These are phyloP conservation scores for Amaranthus cruentus DNA, from an alignment of 148 eudicot species.

Conservation along the genomic window DNA sequence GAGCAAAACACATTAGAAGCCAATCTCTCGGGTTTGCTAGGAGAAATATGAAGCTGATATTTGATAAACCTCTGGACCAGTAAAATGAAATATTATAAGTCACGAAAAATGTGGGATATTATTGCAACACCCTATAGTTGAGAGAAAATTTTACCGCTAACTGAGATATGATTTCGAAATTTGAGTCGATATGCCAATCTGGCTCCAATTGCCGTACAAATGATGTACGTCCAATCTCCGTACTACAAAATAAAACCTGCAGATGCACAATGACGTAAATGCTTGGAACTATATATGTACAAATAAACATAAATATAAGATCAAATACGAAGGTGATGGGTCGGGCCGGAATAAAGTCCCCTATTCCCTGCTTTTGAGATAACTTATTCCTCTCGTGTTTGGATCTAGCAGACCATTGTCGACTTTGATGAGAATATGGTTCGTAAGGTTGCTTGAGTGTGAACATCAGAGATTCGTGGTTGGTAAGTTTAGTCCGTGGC, in stretches of 20 bases:
- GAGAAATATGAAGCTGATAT: slow-evolving; percentile 68
- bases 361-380: too few species aligned
- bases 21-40: slow-evolving; percentile 54
- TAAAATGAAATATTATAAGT: slow-evolving; percentile 11
- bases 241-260: slow-evolving; percentile 95
- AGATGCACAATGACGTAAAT: slow-evolving; percentile 6
- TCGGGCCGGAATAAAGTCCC: too few species aligned
- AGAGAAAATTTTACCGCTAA: slow-evolving; percentile 55
- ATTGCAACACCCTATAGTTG: not conserved
- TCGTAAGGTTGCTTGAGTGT: too few species aligned
- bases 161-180: slow-evolving; percentile 68
- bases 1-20: slow-evolving; percentile 65
- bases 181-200: slow-evolving; percentile 98
- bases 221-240: slow-evolving; percentile 83
- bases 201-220: slow-evolving; percentile 98
- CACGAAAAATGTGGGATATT: slow-evolving; percentile 8
- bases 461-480: too few species aligned
- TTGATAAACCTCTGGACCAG: slow-evolving; percentile 86
- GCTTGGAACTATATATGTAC: too few species aligned
- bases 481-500: too few species aligned
- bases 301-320: too few species aligned
- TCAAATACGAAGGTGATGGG: too few species aligned
- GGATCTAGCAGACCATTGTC: too few species aligned
- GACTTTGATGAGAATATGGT: too few species aligned
- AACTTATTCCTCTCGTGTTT: too few species aligned